These are phyloP conservation scores for Cylindricascospora bacillispora DNA, from an alignment of 1,139 yeast genomes.

Conservation along the genomic window DNA sequence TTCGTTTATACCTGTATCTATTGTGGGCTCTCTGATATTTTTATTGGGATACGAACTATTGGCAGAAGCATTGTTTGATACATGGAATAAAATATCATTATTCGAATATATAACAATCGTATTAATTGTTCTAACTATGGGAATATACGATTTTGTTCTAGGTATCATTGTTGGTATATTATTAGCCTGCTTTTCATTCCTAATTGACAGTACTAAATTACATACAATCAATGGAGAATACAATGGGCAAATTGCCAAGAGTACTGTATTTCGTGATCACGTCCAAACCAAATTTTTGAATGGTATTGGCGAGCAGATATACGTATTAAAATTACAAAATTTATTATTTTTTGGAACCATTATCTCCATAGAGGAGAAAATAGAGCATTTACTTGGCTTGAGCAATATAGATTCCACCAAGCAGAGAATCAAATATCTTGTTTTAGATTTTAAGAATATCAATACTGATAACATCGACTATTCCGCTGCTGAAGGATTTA, in stretches of 20 bases:
- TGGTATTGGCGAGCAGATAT: slow-evolving; percentile 83
- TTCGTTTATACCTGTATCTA: slow-evolving; percentile 88
- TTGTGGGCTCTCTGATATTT: slow-evolving; percentile 86
- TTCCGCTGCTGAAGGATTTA: slow-evolving; percentile 93
- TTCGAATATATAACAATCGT: slow-evolving; percentile 79
- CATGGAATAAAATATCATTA: slow-evolving; percentile 58
- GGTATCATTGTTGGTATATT: slow-evolving; percentile 87
- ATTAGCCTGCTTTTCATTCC: slow-evolving; percentile 83
- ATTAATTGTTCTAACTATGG: slow-evolving; percentile 85
- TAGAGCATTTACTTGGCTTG: slow-evolving; percentile 43
- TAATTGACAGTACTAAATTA: slow-evolving; percentile 76
- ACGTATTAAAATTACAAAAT: slow-evolving; percentile 77
- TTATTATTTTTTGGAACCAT: slow-evolving; percentile 89
- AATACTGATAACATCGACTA: slow-evolving; percentile 62
- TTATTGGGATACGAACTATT: slow-evolving; percentile 80
- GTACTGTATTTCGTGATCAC: slow-evolving; percentile 87
- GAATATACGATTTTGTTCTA: slow-evolving; percentile 84
- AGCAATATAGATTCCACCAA: slow-evolving; percentile 36
- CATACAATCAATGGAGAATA: slow-evolving; percentile 75
- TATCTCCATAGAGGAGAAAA: slow-evolving; percentile 73
- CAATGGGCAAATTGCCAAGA: slow-evolving; percentile 80
- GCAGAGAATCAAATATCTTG: slow-evolving; percentile 48
- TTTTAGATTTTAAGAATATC: slow-evolving; percentile 77
- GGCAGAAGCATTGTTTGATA: slow-evolving; percentile 76
- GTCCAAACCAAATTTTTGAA: slow-evolving; percentile 75